phyloP scores from a whole-genome alignment of 106 monocot species.

The Phalaenopsis aphrodite region DNA sequence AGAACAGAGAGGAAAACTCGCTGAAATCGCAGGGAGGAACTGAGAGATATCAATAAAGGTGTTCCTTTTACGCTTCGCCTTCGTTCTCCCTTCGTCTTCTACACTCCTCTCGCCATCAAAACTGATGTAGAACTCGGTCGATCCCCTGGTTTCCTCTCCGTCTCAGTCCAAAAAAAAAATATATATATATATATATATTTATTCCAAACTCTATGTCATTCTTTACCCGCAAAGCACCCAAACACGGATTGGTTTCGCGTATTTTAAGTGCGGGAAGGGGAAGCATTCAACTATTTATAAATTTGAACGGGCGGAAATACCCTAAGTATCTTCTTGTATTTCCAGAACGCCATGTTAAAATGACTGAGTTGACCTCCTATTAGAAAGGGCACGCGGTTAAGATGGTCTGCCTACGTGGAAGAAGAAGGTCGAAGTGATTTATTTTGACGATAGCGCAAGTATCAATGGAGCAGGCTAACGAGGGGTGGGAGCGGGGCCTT shows the following conservation, averaged over 20 bases:
- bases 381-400: background rate
- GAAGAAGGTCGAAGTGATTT: background rate
- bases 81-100: conserved; percentile 4
- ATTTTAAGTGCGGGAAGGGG: conserved; percentile 10
- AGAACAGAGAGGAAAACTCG: background rate
- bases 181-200: background rate
- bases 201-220: background rate
- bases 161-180: conserved; percentile 1
- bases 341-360: conserved; percentile 4
- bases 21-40: background rate
- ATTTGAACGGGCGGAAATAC: conserved; percentile 13
- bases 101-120: conserved; percentile 27
- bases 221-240: conserved; percentile 23
- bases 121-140: conserved; percentile 14
- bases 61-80: conserved; percentile 9
- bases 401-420: background rate
- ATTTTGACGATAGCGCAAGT: background rate
- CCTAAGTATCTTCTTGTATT: conserved; percentile 1
- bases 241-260: conserved; percentile 15
- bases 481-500: background rate
- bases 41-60: background rate
- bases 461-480: conserved; percentile 2
- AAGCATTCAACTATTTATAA: conserved; percentile 3
- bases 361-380: background rate
- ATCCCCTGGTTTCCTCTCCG: background rate